phyloP scores from a whole-genome alignment of 192 early-diverging fungal species.

The Coemansia interrupta region DNA sequence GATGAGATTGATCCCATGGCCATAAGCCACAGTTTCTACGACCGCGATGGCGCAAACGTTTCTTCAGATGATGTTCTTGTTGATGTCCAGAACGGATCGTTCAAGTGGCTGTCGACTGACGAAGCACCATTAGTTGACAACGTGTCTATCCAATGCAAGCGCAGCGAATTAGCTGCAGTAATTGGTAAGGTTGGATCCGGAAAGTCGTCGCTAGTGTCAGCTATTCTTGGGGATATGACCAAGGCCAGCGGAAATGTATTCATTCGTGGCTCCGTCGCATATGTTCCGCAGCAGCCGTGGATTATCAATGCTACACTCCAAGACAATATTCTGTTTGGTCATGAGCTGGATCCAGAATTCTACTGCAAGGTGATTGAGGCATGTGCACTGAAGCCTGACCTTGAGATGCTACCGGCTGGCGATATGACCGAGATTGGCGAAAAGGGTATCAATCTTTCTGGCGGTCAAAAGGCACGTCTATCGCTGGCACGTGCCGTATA shows the following conservation, averaged over 20 bases:
- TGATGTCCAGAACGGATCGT: conserved; percentile 26
- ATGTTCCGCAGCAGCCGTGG: conserved; percentile 63
- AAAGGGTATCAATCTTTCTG: conserved; percentile 62
- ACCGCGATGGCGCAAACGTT: conserved; percentile 18
- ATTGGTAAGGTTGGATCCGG: conserved; percentile 63
- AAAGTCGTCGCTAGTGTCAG: conserved; percentile 61
- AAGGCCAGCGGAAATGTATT: conserved; percentile 25
- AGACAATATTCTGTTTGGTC: conserved; percentile 68
- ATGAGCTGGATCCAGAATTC: conserved; percentile 48
- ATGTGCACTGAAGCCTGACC: conserved; percentile 54
- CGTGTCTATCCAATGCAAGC: conserved; percentile 41
- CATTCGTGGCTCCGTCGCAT: conserved; percentile 46
- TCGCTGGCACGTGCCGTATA: conserved; percentile 42
- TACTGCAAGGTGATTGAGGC: conserved; percentile 58
- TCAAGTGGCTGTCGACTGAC: conserved; percentile 55
- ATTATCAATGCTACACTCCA: conserved; percentile 63
- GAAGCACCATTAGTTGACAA: conserved; percentile 27
- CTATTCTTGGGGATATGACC: conserved; percentile 58
- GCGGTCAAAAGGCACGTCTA: conserved; percentile 8
- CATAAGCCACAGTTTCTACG: conserved; percentile 26
- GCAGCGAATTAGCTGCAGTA: conserved; percentile 57
- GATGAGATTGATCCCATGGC: conserved; percentile 37
- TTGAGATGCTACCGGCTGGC: conserved; percentile 56
- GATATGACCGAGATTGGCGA: conserved; percentile 62
- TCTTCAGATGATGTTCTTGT: conserved; percentile 26